phyloP scores from a whole-genome alignment of 2,329 filamentous ascomycete species.

The Sarocladium kiliense region DNA sequence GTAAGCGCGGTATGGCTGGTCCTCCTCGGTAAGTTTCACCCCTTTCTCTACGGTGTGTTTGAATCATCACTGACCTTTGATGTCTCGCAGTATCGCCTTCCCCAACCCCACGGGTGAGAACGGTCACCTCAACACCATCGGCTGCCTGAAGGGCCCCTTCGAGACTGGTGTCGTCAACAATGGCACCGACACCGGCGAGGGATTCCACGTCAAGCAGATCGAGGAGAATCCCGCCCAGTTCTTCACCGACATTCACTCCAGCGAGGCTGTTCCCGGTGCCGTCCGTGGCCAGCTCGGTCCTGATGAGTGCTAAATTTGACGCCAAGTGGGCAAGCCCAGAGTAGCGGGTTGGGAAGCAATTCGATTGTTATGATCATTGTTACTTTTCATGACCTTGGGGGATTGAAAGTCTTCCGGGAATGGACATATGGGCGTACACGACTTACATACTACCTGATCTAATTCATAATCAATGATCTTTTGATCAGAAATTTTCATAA shows the following conservation, averaged over 20 bases:
- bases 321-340: no score
- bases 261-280: constrained; percentile 41
- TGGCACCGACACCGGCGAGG: constrained; percentile 27
- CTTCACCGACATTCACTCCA: constrained; percentile 50
- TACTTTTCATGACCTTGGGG: background rate
- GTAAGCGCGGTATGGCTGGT: constrained; percentile 35
- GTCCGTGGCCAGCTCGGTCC: constrained; percentile 42
- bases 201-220: constrained; percentile 45
- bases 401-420: background rate
- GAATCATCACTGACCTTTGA: background rate
- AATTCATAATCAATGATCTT: background rate
- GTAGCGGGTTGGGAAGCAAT: no score
- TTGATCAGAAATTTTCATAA: background rate
- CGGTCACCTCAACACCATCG: constrained; percentile 30
- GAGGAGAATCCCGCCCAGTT: constrained; percentile 44
- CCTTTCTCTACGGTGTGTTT: background rate
- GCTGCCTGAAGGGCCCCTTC: constrained; percentile 34
- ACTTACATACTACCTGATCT: background rate
- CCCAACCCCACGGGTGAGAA: constrained; percentile 39
- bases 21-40: constrained; percentile 35
- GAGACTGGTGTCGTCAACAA: constrained; percentile 24
- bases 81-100: constrained; percentile 34
- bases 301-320: background rate
- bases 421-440: background rate
- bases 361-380: background rate